These are phyloP conservation scores for Tritrichomonas foetus DNA, from an alignment of 208 protist genomes.

Conservation along the genomic window DNA sequence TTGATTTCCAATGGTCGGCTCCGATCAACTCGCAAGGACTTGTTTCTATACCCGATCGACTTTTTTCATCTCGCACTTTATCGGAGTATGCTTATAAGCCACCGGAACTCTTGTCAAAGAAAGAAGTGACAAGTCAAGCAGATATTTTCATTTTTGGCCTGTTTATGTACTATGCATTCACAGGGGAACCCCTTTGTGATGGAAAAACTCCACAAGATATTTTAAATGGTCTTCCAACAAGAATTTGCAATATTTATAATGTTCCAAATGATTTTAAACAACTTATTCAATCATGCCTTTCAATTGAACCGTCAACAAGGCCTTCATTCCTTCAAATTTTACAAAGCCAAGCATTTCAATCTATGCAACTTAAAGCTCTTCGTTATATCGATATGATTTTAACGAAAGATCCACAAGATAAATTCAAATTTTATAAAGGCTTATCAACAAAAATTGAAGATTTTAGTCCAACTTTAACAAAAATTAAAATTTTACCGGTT, in stretches of 20 bases:
- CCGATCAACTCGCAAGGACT: not conserved
- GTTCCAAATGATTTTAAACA: not conserved
- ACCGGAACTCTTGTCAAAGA: not conserved
- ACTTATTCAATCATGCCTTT: not conserved
- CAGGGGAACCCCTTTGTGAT: not conserved
- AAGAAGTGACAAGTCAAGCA: not conserved
- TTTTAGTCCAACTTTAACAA: not conserved
- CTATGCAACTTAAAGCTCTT: not conserved
- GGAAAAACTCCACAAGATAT: not conserved
- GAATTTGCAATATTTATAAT: not conserved
- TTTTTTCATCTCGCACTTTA: not conserved
- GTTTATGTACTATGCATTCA: not conserved
- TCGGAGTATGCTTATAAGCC: not conserved
- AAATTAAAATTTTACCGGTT: not conserved
- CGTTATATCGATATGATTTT: not conserved
- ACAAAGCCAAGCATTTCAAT: not conserved
- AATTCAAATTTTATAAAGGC: conserved; percentile 35
- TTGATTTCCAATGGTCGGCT: not conserved
- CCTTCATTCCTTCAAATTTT: not conserved
- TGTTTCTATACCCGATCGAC: not conserved
- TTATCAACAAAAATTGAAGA: not conserved
- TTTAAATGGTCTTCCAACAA: not conserved
- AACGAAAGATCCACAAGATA: not conserved
- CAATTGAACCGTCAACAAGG: not conserved
- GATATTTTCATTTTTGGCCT: conserved; percentile 21